These are phyloP conservation scores for Ustilago vetiveriae DNA, from an alignment of 1,284 basidiomycete genomes.

Conservation along the genomic window DNA sequence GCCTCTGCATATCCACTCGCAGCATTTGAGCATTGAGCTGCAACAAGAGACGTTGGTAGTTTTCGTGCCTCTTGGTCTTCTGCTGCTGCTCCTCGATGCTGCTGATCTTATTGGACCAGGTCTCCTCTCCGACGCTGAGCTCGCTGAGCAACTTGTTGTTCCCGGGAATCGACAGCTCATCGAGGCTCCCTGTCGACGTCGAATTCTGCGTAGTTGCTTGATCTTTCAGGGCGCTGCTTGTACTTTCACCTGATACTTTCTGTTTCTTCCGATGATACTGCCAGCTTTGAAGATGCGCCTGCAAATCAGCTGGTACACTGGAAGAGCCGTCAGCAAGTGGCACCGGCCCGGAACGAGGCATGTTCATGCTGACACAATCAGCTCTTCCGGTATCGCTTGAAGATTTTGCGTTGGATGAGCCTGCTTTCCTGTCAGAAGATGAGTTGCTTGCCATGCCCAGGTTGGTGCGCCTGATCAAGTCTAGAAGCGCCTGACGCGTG, in stretches of 20 bases:
- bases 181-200: background rate
- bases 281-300: slow-evolving; percentile 15
- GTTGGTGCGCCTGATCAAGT: slow-evolving; percentile 30
- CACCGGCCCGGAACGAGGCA: background rate
- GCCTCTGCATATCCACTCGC: slow-evolving; percentile 24
- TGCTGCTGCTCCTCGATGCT: slow-evolving; percentile 13
- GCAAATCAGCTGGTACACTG: slow-evolving; percentile 10
- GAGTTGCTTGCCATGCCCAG: slow-evolving; percentile 7
- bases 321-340: slow-evolving; percentile 1
- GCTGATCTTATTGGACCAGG: slow-evolving; percentile 2
- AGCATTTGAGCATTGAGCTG: slow-evolving; percentile 30
- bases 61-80: slow-evolving; percentile 23
- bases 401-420: background rate
- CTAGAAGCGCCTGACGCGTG: slow-evolving; percentile 28
- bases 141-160: background rate
- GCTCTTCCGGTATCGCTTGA: background rate
- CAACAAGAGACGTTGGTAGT: slow-evolving; percentile 21
- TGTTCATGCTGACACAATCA: background rate
- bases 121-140: background rate
- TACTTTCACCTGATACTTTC: background rate
- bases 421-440: background rate
- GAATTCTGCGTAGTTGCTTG: background rate
- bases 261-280: slow-evolving; percentile 23
- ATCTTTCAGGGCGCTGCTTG: background rate
- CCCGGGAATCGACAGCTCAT: background rate